Conservation (phyloP, 2,329 filamentous ascomycete genomes). For the Pseudofabraea citricarpa region DNA sequence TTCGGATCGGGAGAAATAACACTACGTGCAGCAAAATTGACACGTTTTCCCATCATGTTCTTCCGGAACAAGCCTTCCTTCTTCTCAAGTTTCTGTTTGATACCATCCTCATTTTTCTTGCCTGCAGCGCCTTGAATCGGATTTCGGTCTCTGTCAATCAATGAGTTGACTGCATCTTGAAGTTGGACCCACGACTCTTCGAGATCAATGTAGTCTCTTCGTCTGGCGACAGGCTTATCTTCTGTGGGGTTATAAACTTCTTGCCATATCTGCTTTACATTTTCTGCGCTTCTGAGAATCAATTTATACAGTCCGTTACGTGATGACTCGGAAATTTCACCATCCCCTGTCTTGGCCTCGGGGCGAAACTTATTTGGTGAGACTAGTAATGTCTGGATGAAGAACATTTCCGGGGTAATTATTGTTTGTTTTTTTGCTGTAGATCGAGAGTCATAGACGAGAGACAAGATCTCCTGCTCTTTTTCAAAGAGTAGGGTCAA, state of each 20-base stretch:
- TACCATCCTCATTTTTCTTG: conserved; percentile 80
- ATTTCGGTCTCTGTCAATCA: conserved; percentile 87
- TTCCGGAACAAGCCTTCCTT: conserved; percentile 98
- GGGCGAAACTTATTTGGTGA: conserved; percentile 91
- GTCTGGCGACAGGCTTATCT: conserved; percentile 29
- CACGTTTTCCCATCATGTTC: conserved; percentile 99
- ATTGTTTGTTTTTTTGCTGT: conserved; percentile 48
- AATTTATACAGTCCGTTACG: conserved; percentile 85
- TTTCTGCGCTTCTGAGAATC: conserved; percentile 71
- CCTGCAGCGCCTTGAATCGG: conserved; percentile 74
- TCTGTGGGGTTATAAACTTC: conserved; percentile 44
- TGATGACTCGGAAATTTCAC: conserved; percentile 79
- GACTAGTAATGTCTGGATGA: conserved; percentile 79
- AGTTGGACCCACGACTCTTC: conserved; percentile 78
- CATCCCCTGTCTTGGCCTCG: conserved; percentile 74
- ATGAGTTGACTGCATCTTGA: conserved; percentile 85
- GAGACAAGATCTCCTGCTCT: conserved; percentile 74
- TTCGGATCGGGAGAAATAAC: conserved; percentile 98
- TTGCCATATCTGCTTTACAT: conserved; percentile 68
- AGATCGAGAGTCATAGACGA: conserved; percentile 76
- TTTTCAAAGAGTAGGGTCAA: conserved; percentile 78
- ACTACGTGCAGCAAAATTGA: conserved; percentile 95
- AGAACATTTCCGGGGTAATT: conserved; percentile 87
- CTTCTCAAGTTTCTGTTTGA: conserved; percentile 97
- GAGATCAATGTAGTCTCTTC: conserved; percentile 67